Evolutionary conservation across 305 asterid species (phyloP).

Genomic region (Fraxinus dipetala): DNA sequence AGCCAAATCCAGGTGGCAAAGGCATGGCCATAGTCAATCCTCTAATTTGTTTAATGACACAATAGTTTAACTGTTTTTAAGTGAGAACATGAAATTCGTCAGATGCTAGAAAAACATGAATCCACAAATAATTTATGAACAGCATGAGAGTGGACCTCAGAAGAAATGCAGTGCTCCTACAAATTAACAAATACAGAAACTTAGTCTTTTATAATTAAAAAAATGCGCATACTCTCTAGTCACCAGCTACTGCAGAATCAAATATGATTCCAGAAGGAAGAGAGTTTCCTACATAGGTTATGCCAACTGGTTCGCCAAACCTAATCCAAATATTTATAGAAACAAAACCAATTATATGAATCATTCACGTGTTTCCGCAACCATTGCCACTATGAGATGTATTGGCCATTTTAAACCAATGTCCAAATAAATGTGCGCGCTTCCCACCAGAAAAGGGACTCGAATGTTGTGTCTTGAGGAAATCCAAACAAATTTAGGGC

Average conservation of each 20-base stretch:
- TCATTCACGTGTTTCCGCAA: neutral
- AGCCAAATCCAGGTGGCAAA: slow-evolving; percentile 9
- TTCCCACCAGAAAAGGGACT: neutral
- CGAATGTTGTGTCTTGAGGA: neutral
- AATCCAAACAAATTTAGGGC: neutral
- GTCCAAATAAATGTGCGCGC: neutral
- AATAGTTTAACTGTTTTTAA: slow-evolving; percentile 5
- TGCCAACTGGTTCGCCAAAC: neutral
- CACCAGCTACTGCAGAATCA: neutral
- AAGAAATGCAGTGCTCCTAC: neutral
- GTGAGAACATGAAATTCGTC: neutral
- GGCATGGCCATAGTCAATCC: slow-evolving; percentile 3
- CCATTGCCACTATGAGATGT: neutral
- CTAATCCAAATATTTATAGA: neutral
- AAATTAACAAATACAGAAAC: neutral
- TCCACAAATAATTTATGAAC: neutral
- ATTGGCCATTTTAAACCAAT: neutral
- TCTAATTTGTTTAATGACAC: slow-evolving; percentile 1
- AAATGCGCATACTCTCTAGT: neutral
- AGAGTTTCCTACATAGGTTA: neutral
- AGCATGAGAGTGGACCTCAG: neutral
- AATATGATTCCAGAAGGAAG: neutral
- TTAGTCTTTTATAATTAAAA: neutral
- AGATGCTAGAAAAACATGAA: slow-evolving; percentile 1
- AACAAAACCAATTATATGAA: neutral